Evolutionary conservation across 1,139 yeast genomes (phyloP), one percentile per base, ranked within the genome.

Genomic region (Meyerozyma sp.): DNA sequence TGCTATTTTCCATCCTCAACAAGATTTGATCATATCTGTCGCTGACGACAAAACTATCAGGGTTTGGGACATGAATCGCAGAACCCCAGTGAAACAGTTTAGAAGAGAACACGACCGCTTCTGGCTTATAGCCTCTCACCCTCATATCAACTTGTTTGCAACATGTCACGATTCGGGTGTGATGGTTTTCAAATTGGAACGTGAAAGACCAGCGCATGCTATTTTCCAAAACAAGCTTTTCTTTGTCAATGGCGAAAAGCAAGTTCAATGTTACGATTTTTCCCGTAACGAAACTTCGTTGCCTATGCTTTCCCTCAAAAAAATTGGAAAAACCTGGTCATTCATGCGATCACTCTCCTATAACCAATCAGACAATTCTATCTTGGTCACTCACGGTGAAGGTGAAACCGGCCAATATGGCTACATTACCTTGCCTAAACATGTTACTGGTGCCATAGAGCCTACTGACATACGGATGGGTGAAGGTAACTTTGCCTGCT

Each of bases 161-260:
- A 87, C 97, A 34, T 94, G 96, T 58, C 98, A 93, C 66, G 98
- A 94, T 65, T 78, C 90, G 11, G 99, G 99, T 61, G 96, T 91
- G 27, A 91, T 93, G 96, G 95, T 94, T 44, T 94, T 94, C 78
- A 94, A 94, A 68, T 77, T 94, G 50, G 98, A 90, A 63, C 84
- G 98, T 61, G 99, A 94, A 73, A 82, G 98, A 63, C 98, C 98
- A 20, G 96, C 98, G 18, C 79, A 79, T 56, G 71, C 90, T 4
- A 63, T 84, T 36, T 81, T 80, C 68, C 94, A 86, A 61, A 79
- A 80, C 58, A 78, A 75, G 51, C 67, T 94, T 54, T 80, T 77
- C 53, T 93, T 77, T 59, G 82, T 91, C 55, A 90, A 89, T 66
- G 78, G 81, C 49, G 96, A 90, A 59, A 89, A 86, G 62, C 95